Evolutionary conservation across 768 basidiomycete species (phyloP), one percentile per base, ranked within the genome.

Genomic region (Amanita fuliginea): DNA sequence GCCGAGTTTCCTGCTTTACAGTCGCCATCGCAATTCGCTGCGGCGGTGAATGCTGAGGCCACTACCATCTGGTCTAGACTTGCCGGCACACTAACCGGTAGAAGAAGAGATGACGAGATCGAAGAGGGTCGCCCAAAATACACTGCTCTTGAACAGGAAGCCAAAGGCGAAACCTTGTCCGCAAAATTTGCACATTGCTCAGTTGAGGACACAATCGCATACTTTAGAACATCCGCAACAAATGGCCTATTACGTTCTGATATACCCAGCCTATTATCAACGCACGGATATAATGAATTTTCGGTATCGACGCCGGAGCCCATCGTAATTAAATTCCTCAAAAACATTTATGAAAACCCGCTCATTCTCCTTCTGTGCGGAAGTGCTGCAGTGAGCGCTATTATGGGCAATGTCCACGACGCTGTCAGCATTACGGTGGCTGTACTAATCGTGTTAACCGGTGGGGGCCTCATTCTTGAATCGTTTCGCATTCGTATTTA

Each of bases 391-490:
- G 80, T 97, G 35, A 94, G 91, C 60, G 88, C 86, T 2, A 60
- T 92, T 42, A 89, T 97, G 81, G 95, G 95, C n/a, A 95, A 96
- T 58, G 67, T 87, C 32, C 92, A 98, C 61, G 94, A 98, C 59
- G 94, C 95, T 4, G 67, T 93, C 55, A 94, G 91, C 60, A 97
- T 98, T 53, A 83, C 86, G 1, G 74, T 95, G 8, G 94, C 94
- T 22, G 86, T 98, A 14, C 66, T 89, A 24, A 97, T 97, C 50
- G 94, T 98, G 19, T 67, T 98, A 5, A 94, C 93, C 33, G 92
- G 92, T 94, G 56, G 63, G 76, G 55, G 22, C 18, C n/a, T 40
- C 30, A 3, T 37, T 22, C 14, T 10, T 11, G 43, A 10, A 21
- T 30, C 40, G 3, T 50, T 26, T 32, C n/a, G 19, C 9, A 30